Evolutionary conservation across 495 filamentous ascomycete genomes (phyloP), one percentile per base, ranked within the genome.

Genomic region (Aspergillus cavernicola): DNA sequence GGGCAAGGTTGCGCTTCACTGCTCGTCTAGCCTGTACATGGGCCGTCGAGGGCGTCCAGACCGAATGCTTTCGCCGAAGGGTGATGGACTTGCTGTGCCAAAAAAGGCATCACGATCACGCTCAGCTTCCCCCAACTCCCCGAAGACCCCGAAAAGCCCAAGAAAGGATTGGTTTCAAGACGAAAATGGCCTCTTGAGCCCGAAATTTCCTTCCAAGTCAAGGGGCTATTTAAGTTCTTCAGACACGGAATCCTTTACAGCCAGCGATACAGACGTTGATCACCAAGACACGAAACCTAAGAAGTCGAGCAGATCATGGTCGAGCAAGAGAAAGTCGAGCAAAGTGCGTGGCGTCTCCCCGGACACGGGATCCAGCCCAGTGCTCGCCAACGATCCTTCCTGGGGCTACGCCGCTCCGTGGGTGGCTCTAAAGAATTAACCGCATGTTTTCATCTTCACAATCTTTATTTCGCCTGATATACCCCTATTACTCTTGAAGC

Each of bases 1-100:
- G 13, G 52, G 53, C 10, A 55, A 42, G 12, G 29, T 56, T 8
- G 20, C 46, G 12, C 37, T 61, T 3, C 63, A 66, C 43, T 68
- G 66, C 31, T 47, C 55, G 2, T 63, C 56, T 26, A 42, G 58
- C 33, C 29, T 61, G 5, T 29, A 29, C 18, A 43, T 40, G 13
- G 41, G 42, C 35, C 52, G 29, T 22, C 42, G 42, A 22, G 42
- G 42, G 23, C 52, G 52, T 16, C 52, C 52, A 2, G 35, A 47
- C 19, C 24, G 9, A 2, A 24, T 20, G 23, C 16, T 28, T 24
- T 52, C 28, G 13, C 6, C 23, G 3, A 39, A 40, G 19, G 36
- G 24, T 10, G 35, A 47, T 10, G n/a, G n/a, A 40, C 12, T 47
- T 5, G 8, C 32, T n/a, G 52, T 54, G 6, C 52, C 52, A 23